Base-by-base conservation (phyloP, 805 yeast genomes). In the Hyphopichia homilentoma region DNA sequence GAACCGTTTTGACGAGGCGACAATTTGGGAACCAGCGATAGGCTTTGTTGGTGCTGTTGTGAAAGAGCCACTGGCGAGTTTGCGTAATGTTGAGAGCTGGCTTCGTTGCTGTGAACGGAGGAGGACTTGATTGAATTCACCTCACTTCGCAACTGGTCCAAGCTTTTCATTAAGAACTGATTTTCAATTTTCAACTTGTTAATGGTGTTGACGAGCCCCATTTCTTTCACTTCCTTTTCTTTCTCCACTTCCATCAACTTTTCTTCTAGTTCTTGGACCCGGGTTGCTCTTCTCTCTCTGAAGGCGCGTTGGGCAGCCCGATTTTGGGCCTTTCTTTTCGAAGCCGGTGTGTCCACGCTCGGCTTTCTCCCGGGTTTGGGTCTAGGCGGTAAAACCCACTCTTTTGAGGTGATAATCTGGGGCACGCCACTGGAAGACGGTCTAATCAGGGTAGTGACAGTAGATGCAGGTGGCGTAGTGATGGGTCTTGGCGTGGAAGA, bases 251-350 rank as follows among this genome's bases (percentile, higher is more conserved):
- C 84, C 51, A 72, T 62, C 35, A 82, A 68, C 56, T 77, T 78
- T 32, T 71, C 75, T 53, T 86, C 95, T 34, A 89, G 65, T 51
- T 84, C 94, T 37, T 77, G 78, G 6, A 87, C 85, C 32, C 88
- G 63, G 20, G 84, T 83, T 13, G 96, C 94, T 47, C 94, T 65
- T 43, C 96, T 70, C 54, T 87, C 94, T 43, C 96, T 65, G 61
- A 86, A 85, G 2, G 97, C 94, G 36, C 95, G 54, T 65, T 89
- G 95, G 15, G 96, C 95, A n/a, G 93, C 95, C 37, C 96, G 65
- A 53, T 88, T 88, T 57, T 84, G 96, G 3, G 95, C 95, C 57
- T 86, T 86, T 33, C 96, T 65, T 55, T 85, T 84, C 15, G 82
- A 77, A 1, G 89, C 88, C 0, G 95, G 94, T 0, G 89, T 76